A percentile compares a stretch with the other conserved stretches of the same genome.
phyloP scores from a whole-genome alignment of 306 rosid genomes.

The Cicer arietinum region DNA sequence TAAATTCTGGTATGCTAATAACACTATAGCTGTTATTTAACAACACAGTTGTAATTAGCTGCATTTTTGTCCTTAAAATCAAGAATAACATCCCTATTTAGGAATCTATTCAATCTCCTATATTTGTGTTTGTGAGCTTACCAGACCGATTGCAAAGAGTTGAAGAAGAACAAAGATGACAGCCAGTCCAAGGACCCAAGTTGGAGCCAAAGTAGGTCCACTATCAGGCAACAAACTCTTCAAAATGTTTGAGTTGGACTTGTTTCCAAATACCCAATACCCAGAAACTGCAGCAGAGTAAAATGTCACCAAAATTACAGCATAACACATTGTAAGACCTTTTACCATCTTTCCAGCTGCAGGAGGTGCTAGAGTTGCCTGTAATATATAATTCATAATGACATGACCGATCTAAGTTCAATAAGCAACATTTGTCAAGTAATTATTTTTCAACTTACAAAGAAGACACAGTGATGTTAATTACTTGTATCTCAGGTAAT shows the following conservation, averaged over 20 bases:
- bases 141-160: constrained; percentile 93
- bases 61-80: neutral
- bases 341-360: constrained; percentile 95
- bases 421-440: constrained; percentile 2
- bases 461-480: constrained; percentile 46
- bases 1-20: no score
- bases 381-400: constrained; percentile 51
- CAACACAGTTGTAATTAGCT: neutral
- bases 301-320: constrained; percentile 74
- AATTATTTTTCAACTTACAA: constrained; percentile 9
- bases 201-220: constrained; percentile 86
- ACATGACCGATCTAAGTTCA: constrained; percentile 3
- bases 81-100: neutral
- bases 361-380: constrained; percentile 99
- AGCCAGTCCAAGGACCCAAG: constrained; percentile 81
- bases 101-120: neutral
- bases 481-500: constrained; percentile 95
- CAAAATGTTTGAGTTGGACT: constrained; percentile 73
- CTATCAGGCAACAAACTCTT: constrained; percentile 75
- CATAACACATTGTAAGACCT: constrained; percentile 87
- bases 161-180: constrained; percentile 88
- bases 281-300: constrained; percentile 85
- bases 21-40: no score
- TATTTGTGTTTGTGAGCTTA: constrained; percentile 43
- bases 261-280: constrained; percentile 87